Percentiles rank a stretch among this genome's conserved stretches.
These are phyloP conservation scores for Oryza coarctata DNA, from an alignment of 176 grass and related monocot species.

Conservation along the genomic window DNA sequence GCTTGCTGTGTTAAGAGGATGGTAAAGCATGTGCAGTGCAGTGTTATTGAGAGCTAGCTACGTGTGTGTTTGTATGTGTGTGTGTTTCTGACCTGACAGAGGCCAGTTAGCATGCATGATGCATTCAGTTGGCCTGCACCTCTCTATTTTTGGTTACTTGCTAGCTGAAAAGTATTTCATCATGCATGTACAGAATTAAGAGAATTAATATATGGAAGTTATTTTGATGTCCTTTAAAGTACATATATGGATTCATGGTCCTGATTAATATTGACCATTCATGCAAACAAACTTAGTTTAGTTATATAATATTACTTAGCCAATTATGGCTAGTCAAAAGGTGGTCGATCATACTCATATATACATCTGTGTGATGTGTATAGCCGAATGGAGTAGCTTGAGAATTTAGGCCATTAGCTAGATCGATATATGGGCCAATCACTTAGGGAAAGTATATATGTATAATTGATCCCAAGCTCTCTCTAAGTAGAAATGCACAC, in stretches of 20 bases:
- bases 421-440: neutral
- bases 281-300: conserved; percentile 16
- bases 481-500: neutral
- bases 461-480: neutral
- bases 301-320: neutral
- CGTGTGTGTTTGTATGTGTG: neutral
- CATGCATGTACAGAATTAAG: neutral
- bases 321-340: conserved; percentile 40
- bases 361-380: neutral
- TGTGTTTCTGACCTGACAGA: neutral
- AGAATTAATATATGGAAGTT: neutral
- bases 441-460: neutral
- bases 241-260: neutral
- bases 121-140: conserved; percentile 1
- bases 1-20: conserved; percentile 24
- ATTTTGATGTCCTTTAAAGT: conserved; percentile 24
- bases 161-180: conserved; percentile 9
- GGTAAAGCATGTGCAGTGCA: neutral
- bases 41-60: neutral
- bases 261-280: neutral
- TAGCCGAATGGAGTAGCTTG: conserved; percentile 8
- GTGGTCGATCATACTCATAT: neutral
- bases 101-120: neutral
- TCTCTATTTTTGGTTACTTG: conserved; percentile 16
- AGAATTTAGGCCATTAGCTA: neutral